Evolutionary conservation across 1,139 yeast genomes (phyloP), one percentile per base, ranked within the genome.

Genomic region (Hyphopichia pseudoburtonii): DNA sequence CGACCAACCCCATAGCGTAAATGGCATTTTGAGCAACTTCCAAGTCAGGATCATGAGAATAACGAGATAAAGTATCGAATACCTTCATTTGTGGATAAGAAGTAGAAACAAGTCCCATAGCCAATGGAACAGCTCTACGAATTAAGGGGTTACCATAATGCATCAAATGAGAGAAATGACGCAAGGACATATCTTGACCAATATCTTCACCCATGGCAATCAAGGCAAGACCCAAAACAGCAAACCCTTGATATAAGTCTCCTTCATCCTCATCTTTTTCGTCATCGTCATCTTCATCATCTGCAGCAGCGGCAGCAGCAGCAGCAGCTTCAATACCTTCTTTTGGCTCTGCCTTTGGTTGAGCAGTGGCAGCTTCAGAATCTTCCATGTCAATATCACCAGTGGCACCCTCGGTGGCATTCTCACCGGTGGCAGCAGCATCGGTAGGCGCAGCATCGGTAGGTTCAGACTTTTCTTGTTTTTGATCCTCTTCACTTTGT

Each of bases 151-250:
- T 92, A 42, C 98, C 98, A 60, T 92, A 94, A 64, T 94, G 98
- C 96, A 94, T 89, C 62, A 90, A 74, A 62, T 94, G 98, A 35
- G 96, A 90, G 58, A 90, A 92, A 64, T 94, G 98, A 61, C 98
- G 92, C 54, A 92, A 70, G 11, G 94, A 84, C 98, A 94, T 94
- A 52, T 92, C 97, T 61, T 86, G 95, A 29, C 98, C 98, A 62
- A 94, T 87, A 47, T 88, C 96, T 63, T 94, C 99, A 45, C 99
- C 98, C 88, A 94, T 84, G 19, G 97, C 95, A 56, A 94, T 86
- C 50, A 86, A 76, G 0, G 97, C 98, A 50, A 94, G 77, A 42
- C 98, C 98, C 37, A 94, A 73, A 16, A 94, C 97, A 4, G 97
- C 95, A 55, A 87, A 87, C 1, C 90, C 95, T 55, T 89, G 89